These are phyloP conservation scores for Lactarius evosmus DNA, from an alignment of 768 basidiomycete genomes.

Conservation along the genomic window DNA sequence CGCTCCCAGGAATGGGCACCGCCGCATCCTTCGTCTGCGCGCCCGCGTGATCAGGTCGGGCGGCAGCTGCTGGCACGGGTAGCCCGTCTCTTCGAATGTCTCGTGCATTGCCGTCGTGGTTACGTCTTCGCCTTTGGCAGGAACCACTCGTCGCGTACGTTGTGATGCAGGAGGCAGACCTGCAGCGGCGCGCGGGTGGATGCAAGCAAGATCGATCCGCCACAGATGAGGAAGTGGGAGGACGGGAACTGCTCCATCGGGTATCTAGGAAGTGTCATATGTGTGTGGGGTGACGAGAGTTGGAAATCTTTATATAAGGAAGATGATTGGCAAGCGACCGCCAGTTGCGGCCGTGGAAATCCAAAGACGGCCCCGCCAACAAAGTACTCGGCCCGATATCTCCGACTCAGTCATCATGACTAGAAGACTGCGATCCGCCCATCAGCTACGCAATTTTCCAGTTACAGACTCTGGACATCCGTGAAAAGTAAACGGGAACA, in stretches of 20 bases:
- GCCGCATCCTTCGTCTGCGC: slow-evolving; percentile 35
- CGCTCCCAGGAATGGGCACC: slow-evolving; percentile 28
- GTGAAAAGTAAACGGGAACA: no score
- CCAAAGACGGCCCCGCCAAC: neutral
- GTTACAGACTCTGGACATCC: no score
- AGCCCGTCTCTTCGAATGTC: slow-evolving; percentile 66
- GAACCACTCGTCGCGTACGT: slow-evolving; percentile 36
- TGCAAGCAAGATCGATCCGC: slow-evolving; percentile 33
- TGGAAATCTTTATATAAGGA: neutral
- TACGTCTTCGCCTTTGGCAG: slow-evolving; percentile 59
- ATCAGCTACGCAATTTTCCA: no score
- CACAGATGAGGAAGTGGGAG: slow-evolving; percentile 32
- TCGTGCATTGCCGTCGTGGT: slow-evolving; percentile 54
- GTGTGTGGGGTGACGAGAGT: neutral
- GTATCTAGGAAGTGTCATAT: slow-evolving; percentile 8
- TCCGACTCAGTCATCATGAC: no score
- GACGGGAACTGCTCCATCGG: slow-evolving; percentile 19
- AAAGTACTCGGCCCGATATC: neutral
- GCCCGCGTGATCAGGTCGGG: slow-evolving; percentile 50
- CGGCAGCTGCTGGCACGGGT: slow-evolving; percentile 49
- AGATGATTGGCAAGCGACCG: neutral
- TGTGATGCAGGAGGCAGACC: slow-evolving; percentile 35
- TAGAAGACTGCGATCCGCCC: no score
- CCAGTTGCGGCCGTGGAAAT: neutral
- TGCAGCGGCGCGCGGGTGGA: slow-evolving; percentile 26